Percentiles rank a stretch among this genome's conserved stretches.
Evolutionary conservation across 1,284 basidiomycete genomes (phyloP).

Genomic region (Phaffia rhodozyma): DNA sequence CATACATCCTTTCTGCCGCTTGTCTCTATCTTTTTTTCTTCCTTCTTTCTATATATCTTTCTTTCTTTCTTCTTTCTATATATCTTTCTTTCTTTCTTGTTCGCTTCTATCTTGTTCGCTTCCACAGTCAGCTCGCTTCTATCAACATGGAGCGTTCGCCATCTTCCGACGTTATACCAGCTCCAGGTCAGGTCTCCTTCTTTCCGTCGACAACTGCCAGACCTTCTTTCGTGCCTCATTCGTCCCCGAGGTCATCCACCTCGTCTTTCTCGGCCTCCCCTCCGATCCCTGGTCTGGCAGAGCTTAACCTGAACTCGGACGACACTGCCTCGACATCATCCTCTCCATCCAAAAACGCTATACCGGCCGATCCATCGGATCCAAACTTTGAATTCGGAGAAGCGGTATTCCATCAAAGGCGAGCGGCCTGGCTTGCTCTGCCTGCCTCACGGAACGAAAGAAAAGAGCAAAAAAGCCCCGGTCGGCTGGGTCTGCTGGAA

Average conservation of each 20-base stretch:
- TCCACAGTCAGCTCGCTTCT: neutral
- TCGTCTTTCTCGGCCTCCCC: neutral
- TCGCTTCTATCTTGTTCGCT: neutral
- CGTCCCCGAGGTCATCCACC: neutral
- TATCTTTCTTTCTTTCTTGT: neutral
- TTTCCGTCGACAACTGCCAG: too few species aligned
- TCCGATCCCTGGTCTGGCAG: neutral
- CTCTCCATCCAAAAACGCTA: neutral
- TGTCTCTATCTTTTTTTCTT: too few species aligned
- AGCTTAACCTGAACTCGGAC: neutral
- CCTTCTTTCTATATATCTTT: neutral
- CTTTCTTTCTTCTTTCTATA: neutral
- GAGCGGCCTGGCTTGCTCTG: constrained; percentile 1
- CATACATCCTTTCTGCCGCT: too few species aligned
- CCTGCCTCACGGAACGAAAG: too few species aligned
- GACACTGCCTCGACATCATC: neutral
- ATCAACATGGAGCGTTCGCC: too few species aligned
- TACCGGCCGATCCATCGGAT: neutral
- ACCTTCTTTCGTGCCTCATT: neutral
- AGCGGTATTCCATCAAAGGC: neutral
- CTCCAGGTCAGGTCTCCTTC: neutral
- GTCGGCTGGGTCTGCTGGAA: neutral
- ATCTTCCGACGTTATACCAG: too few species aligned
- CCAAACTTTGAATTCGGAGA: constrained; percentile 7
- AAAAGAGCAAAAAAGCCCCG: too few species aligned